Percentiles rank a stretch among this genome's conserved stretches.
These are phyloP conservation scores for Gracilaria vermiculophylla DNA, from an alignment of 23 red algal species.

Conservation along the genomic window DNA sequence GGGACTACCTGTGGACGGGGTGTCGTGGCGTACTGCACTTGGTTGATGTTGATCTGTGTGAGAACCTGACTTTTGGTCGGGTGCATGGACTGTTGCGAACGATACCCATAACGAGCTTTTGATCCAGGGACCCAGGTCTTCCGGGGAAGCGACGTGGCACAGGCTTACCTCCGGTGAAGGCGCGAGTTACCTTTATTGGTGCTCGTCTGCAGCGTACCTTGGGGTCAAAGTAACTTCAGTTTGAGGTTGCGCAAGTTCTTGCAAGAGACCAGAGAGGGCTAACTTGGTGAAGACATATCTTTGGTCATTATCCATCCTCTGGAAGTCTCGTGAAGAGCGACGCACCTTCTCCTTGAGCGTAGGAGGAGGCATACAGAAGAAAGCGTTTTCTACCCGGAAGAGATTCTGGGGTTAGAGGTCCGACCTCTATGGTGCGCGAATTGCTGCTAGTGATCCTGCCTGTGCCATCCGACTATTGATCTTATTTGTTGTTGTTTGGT, in stretches of 20 bases:
- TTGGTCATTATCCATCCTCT: conserved; percentile 29
- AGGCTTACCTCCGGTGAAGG: conserved; percentile 16
- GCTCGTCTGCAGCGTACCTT: background rate
- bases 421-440: background rate
- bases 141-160: conserved; percentile 1
- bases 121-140: background rate
- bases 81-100: background rate
- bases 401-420: background rate
- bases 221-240: background rate
- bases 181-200: background rate
- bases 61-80: background rate
- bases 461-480: background rate
- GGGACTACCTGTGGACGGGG: background rate
- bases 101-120: background rate
- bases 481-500: background rate
- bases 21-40: background rate
- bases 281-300: conserved; percentile 20
- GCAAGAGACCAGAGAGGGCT: background rate
- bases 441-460: background rate
- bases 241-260: conserved; percentile 16
- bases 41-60: background rate
- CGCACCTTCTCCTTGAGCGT: conserved; percentile 2
- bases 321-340: conserved; percentile 20
- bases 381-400: conserved; percentile 29
- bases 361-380: conserved; percentile 20